Conservation (phyloP, 495 filamentous ascomycete species). For the Pyronema domesticum region DNA sequence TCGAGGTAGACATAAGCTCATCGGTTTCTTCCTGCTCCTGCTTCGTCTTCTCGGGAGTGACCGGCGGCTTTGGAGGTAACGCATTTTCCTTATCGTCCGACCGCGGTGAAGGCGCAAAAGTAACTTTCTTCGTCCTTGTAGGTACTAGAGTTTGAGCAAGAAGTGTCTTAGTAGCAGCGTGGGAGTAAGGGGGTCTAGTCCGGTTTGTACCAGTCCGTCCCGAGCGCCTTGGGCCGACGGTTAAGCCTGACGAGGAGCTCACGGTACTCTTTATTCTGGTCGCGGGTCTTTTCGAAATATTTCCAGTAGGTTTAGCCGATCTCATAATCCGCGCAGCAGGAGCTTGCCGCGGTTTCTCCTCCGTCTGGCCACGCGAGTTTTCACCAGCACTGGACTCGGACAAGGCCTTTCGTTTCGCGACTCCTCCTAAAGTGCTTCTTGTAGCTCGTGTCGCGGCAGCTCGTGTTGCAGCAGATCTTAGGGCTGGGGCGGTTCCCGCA, state of each 20-base stretch:
- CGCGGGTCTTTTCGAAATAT: neutral
- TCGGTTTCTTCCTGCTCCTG: constrained; percentile 11
- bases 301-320: neutral
- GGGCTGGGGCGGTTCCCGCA: neutral
- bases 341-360: neutral
- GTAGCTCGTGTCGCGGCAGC: neutral
- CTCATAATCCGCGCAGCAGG: neutral
- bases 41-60: neutral
- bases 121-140: constrained; percentile 13
- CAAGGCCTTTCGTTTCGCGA: constrained; percentile 4
- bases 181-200: neutral
- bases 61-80: constrained; percentile 4
- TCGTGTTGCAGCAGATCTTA: neutral
- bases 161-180: neutral
- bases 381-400: neutral
- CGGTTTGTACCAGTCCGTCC: neutral
- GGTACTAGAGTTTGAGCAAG: neutral
- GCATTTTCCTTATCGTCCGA: constrained; percentile 19
- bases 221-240: constrained; percentile 1
- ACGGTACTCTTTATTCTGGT: neutral
- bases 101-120: constrained; percentile 1
- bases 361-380: neutral
- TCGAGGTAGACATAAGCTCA: constrained; percentile 20
- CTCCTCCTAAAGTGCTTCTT: constrained; percentile 1
- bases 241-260: neutral